Conservation (phyloP, 2,329 filamentous ascomycete genomes). For the Xylariales sp. region DNA sequence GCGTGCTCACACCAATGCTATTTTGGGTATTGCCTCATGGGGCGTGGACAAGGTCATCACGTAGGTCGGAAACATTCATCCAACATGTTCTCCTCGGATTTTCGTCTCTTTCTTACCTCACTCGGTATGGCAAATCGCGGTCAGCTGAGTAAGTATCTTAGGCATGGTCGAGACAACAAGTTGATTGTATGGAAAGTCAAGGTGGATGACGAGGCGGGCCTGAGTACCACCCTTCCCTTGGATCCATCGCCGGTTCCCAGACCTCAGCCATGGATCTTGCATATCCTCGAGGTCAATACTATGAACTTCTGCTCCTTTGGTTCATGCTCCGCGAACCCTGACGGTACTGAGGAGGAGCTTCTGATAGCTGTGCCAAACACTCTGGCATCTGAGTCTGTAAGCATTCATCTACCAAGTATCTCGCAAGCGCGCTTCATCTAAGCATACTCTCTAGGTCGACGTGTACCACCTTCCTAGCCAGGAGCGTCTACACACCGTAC, state of each 20-base stretch:
- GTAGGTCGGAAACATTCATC: constrained; percentile 45
- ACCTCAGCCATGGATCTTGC: constrained; percentile 76
- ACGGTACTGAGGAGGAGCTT: constrained; percentile 36
- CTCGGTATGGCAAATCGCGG: neutral
- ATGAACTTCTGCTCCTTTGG: constrained; percentile 93
- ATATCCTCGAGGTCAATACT: constrained; percentile 81
- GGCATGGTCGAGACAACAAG: constrained; percentile 86
- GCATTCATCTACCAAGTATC: constrained; percentile 19
- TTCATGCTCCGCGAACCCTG: constrained; percentile 41
- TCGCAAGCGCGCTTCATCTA: too few relatives aligned
- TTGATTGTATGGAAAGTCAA: constrained; percentile 78
- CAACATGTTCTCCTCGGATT: neutral
- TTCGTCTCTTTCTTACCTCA: neutral
- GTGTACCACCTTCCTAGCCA: constrained; percentile 79
- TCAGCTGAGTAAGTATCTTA: constrained; percentile 31
- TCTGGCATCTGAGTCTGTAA: constrained; percentile 63
- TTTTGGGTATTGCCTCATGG: constrained; percentile 73
- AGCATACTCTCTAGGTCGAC: constrained; percentile 52
- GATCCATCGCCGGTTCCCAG: constrained; percentile 48
- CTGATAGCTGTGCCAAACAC: constrained; percentile 79
- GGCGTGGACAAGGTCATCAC: constrained; percentile 72
- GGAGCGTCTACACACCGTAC: constrained; percentile 56
- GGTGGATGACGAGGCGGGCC: constrained; percentile 51
- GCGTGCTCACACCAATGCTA: constrained; percentile 74
- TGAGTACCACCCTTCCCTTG: constrained; percentile 68